Evolutionary conservation across 805 yeast species (phyloP).

Genomic region (Saccharomyces mikatae): DNA sequence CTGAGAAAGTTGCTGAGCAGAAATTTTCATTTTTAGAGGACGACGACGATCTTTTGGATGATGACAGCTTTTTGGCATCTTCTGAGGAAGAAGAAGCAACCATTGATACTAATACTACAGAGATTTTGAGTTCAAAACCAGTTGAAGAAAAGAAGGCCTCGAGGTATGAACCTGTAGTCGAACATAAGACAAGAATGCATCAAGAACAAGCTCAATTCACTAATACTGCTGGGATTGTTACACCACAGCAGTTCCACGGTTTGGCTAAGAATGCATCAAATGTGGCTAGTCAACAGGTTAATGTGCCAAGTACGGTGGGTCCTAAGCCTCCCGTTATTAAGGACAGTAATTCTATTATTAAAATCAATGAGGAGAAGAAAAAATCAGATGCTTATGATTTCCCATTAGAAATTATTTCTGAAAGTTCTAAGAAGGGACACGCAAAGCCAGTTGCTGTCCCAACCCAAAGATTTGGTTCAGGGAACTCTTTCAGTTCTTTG

Average conservation of each 20-base stretch:
- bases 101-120: background rate
- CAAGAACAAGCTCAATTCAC: background rate
- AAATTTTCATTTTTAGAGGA: conserved; percentile 37
- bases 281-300: background rate
- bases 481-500: conserved; percentile 1
- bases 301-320: background rate
- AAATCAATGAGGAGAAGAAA: conserved; percentile 41
- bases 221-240: conserved; percentile 8
- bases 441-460: conserved; percentile 34
- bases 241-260: conserved; percentile 10
- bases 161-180: conserved; percentile 1
- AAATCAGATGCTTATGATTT: conserved; percentile 75
- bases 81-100: conserved; percentile 18
- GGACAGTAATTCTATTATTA: conserved; percentile 14
- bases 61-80: conserved; percentile 29
- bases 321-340: background rate
- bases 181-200: background rate
- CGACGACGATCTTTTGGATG: conserved; percentile 41
- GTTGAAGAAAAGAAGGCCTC: background rate
- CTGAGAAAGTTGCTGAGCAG: conserved; percentile 25
- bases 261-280: background rate
- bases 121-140: background rate
- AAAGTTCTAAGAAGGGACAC: conserved; percentile 29
- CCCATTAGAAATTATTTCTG: conserved; percentile 47
- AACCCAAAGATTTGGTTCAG: conserved; percentile 14